These are phyloP conservation scores for Camptophora hylomeconis DNA, from an alignment of 2,329 filamentous ascomycete genomes.

Conservation along the genomic window DNA sequence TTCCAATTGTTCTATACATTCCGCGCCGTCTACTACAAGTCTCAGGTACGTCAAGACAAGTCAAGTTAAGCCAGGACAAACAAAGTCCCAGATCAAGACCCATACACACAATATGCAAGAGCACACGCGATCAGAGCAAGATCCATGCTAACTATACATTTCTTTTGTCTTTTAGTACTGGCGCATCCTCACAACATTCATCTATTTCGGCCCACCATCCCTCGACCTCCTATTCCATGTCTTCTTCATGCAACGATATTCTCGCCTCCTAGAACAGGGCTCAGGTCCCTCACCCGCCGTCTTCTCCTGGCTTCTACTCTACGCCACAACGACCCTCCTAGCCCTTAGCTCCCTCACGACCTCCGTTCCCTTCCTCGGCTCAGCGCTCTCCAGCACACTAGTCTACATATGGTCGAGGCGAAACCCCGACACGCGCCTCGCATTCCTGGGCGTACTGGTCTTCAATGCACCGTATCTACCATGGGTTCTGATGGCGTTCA, in stretches of 20 bases:
- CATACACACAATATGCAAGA: no score
- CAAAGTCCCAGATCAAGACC: no score
- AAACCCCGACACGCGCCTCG: conserved; percentile 82
- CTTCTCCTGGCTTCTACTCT: conserved; percentile 88
- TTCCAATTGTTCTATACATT: conserved; percentile 98
- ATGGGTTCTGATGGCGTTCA: conserved; percentile 91
- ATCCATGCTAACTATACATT: conserved; percentile 2
- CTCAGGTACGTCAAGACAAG: conserved; percentile 74
- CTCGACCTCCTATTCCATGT: conserved; percentile 94
- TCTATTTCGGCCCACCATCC: conserved; percentile 91
- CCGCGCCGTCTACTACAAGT: conserved; percentile 77
- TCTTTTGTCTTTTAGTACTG: conserved; percentile 56
- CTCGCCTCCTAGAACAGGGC: conserved; percentile 85
- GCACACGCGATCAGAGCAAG: background rate
- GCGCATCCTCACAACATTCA: conserved; percentile 89
- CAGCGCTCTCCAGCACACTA: conserved; percentile 78
- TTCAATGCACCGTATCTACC: conserved; percentile 92
- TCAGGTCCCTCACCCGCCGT: conserved; percentile 83
- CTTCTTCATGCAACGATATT: conserved; percentile 96
- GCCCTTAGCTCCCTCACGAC: conserved; percentile 65
- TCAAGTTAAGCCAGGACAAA: no score
- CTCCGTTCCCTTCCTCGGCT: conserved; percentile 85
- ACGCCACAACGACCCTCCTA: conserved; percentile 68
- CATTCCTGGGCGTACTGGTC: conserved; percentile 74
- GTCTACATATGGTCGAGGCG: conserved; percentile 97